A percentile compares a stretch with the other conserved stretches of the same genome.
phyloP scores from a whole-genome alignment of 495 filamentous ascomycete species.

The Copromyces sp. region DNA sequence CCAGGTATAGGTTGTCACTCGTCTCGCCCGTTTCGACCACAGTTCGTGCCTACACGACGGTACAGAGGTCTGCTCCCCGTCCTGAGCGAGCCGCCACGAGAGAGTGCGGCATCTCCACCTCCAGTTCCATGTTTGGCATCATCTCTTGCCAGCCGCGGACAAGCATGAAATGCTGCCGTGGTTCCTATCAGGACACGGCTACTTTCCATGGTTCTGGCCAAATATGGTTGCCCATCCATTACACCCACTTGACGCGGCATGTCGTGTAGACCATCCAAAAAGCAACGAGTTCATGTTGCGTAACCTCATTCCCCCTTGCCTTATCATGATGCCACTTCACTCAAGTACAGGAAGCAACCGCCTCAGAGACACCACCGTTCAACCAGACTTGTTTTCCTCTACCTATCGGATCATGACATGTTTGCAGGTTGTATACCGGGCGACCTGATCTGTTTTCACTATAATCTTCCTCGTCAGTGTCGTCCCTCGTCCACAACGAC shows the following conservation, averaged over 20 bases:
- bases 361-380: background rate
- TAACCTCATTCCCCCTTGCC: background rate
- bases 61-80: background rate
- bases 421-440: background rate
- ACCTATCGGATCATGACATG: background rate
- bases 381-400: background rate
- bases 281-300: background rate
- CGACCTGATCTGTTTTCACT: background rate
- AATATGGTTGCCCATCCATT: background rate
- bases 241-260: background rate
- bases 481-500: background rate
- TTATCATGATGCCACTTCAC: background rate
- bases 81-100: background rate
- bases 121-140: background rate
- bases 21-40: background rate
- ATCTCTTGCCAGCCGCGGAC: background rate
- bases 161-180: background rate
- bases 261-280: background rate
- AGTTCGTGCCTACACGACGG: background rate
- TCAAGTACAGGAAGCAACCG: background rate
- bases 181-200: background rate
- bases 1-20: background rate
- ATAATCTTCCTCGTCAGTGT: background rate
- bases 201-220: background rate
- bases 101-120: background rate